Evolutionary conservation across 768 basidiomycete species (phyloP), one percentile per base, ranked within the genome.

Genomic region (Panus rudis): DNA sequence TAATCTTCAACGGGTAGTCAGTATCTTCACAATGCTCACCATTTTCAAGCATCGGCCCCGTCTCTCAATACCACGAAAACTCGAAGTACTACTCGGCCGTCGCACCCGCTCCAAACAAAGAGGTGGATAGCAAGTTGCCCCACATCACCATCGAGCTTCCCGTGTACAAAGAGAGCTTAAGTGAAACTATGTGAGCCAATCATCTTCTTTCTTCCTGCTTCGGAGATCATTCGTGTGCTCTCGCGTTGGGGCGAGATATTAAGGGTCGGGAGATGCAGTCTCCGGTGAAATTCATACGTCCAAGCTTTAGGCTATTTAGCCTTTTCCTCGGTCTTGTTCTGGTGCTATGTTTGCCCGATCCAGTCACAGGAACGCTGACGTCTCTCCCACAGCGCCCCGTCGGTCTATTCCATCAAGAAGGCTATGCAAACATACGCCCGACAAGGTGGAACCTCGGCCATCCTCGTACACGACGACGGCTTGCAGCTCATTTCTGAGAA

Each of bases 371-470:
- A 13, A 51, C 38, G n/a, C 21, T 30, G 24, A 48, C 38, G 21
- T n/a, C 21, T 32, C 31, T 41, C 41, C 22, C 4, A 49, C 42
- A 88, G 85, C 48, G 57, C 78, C 6, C 85, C 83, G 4, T 87
- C 85, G 14, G 79, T 92, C 4, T 73, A 73, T 53, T 90, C 83
- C 0, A 65, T 81, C 49, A 89, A 89, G 63, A 82, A 81, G 64
- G 88, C 87, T 1, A 90, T 90, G 79, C 85, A 86, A 59, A 86
- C 85, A n/a, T 90, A 91, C 55, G 88, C 89, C 4, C 72, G 88
- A n/a, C 89, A 92, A 60, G 88, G 90, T 37, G 88, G 87, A 4
- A 81, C 83, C 1, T 86, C 83, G 8, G 61, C 77, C 21, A 88
- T 92, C 57, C 71, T 91, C 34, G 68, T 92, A 13, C 84, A 88